Base-by-base conservation (phyloP, 1,139 yeast genomes). In the Hanseniaspora uvarum region DNA sequence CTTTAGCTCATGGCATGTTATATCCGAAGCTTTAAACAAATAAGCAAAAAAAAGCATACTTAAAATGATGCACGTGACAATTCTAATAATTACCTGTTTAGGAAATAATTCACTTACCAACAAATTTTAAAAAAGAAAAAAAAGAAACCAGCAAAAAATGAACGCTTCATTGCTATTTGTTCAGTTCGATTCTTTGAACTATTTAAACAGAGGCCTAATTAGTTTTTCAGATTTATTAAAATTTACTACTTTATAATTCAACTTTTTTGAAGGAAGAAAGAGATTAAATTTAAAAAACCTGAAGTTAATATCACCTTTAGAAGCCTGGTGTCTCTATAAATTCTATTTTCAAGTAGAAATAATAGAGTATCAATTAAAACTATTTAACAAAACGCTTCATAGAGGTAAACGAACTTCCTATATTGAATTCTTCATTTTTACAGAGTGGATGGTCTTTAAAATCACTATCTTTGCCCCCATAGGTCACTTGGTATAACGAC, bases 341-440 rank as follows among this genome's bases (percentile, higher is more conserved):
- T 16, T 39, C n/a, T 21, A 11, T 11, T 18, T 26, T 36, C 65
- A 39, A 39, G 26, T 8, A n/a, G 43, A 16, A 34, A 34, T 16
- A 34, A 34, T 34, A 34, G 10, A 34, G 18, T 39, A 39, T 24
- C 43, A 39, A 26, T 39, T 39, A 39, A 39, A 39, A 34, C 37
- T 23, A 39, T 39, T 53, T 54, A 52, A 44, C 36, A 55, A 46
- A 64, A 67, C 58, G 63, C 61, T 63, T 58, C 26, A 36, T 43
- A 59, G 61, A 61, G 68, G 67, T 65, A 66, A 66, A 66, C 68
- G 68, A 65, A 62, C 62, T 68, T 68, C 68, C 56, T 46, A 66
- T 37, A 66, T 57, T 54, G 57, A 56, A 55, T 34, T 48, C 26
- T 39, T 30, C 34, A 37, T 11, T 39, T 39, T 50, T 50, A 43